A percentile compares a stretch with the other conserved stretches of the same genome.
These are phyloP conservation scores for Cynanchum wilfordii DNA, from an alignment of 257 asterid species.

Conservation along the genomic window DNA sequence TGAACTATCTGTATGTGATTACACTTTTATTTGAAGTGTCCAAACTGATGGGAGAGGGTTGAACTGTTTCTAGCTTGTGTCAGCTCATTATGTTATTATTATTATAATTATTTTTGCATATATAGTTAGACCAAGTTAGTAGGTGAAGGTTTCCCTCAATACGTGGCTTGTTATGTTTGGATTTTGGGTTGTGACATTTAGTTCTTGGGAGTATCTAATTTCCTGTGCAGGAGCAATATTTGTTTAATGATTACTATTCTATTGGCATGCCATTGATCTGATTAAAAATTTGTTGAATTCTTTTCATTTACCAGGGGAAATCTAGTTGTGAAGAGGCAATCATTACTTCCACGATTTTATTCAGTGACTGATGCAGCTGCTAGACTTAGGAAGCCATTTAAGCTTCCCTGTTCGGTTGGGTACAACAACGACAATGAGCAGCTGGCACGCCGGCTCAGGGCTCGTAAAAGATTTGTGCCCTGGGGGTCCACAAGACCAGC, in stretches of 20 bases:
- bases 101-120: no score
- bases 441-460: conserved; percentile 69
- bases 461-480: conserved; percentile 91
- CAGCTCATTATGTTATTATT: no score
- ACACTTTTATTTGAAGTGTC: no score
- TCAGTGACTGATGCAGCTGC: conserved; percentile 63
- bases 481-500: conserved; percentile 87
- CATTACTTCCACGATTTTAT: conserved; percentile 82
- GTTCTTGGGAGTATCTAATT: background rate
- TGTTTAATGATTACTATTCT: background rate
- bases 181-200: background rate
- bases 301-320: conserved; percentile 54
- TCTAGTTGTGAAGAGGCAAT: conserved; percentile 71
- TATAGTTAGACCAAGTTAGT: no score
- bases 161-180: no score
- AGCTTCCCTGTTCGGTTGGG: conserved; percentile 78
- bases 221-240: background rate
- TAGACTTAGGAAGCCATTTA: conserved; percentile 73
- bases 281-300: background rate
- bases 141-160: no score
- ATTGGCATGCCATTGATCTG: background rate
- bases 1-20: no score
- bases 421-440: conserved; percentile 60
- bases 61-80: no score
- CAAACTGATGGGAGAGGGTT: no score